Conservation (phyloP, 495 filamentous ascomycete genomes). For the Aspergillus sparsus region DNA sequence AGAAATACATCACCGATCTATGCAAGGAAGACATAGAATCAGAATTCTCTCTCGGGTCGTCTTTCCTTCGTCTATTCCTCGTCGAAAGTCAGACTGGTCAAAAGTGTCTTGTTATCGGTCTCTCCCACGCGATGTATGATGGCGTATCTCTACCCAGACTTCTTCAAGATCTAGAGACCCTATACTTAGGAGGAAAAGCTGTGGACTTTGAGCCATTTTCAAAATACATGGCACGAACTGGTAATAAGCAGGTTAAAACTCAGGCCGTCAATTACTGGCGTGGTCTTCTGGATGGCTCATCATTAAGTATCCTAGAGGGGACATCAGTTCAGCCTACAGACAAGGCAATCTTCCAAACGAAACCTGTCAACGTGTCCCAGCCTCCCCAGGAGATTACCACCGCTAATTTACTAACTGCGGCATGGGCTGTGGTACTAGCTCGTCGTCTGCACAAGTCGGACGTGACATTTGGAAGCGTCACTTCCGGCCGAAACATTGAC, state of each 20-base stretch:
- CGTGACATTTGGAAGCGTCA: slow-evolving; percentile 62
- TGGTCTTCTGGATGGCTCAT: slow-evolving; percentile 52
- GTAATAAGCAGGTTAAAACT: slow-evolving; percentile 18
- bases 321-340: slow-evolving; percentile 37
- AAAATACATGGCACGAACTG: slow-evolving; percentile 43
- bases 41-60: slow-evolving; percentile 52
- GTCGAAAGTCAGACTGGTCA: slow-evolving; percentile 38
- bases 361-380: slow-evolving; percentile 41
- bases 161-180: slow-evolving; percentile 47
- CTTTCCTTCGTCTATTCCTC: slow-evolving; percentile 57
- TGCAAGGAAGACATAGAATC: slow-evolving; percentile 42
- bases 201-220: slow-evolving; percentile 51
- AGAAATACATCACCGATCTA: slow-evolving; percentile 42
- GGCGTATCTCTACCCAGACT: slow-evolving; percentile 62
- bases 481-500: slow-evolving; percentile 51
- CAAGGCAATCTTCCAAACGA: slow-evolving; percentile 40
- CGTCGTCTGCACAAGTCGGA: slow-evolving; percentile 49
- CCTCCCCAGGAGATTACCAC: slow-evolving; percentile 54
- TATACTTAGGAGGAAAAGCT: slow-evolving; percentile 42
- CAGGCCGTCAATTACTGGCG: slow-evolving; percentile 49
- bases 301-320: slow-evolving; percentile 46
- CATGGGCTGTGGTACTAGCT: slow-evolving; percentile 62
- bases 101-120: slow-evolving; percentile 53
- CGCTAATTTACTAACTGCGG: slow-evolving; percentile 58
- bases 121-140: slow-evolving; percentile 72